Evolutionary conservation across 2,329 filamentous ascomycete species (phyloP).

Genomic region (Sporothrix brasiliensis): DNA sequence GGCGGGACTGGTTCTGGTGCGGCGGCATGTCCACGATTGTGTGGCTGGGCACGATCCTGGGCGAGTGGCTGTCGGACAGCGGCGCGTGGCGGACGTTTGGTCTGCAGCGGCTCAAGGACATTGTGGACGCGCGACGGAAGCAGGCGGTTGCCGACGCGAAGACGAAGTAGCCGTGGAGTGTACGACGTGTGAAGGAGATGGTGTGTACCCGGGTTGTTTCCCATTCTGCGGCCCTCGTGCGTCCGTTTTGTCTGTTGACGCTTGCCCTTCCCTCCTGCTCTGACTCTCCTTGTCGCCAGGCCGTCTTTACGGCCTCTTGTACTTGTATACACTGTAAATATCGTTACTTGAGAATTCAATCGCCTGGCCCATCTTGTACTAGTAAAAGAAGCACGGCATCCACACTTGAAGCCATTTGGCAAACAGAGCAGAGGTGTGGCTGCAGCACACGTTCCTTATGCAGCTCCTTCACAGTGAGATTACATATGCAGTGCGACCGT

Average conservation of each 20-base stretch:
- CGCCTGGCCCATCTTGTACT: not conserved
- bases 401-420: not conserved
- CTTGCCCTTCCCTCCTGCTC: not conserved
- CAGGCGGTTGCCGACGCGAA: not conserved
- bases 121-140: constrained; percentile 38
- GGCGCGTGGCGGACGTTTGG: constrained; percentile 44
- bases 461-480: constrained; percentile 1
- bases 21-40: constrained; percentile 44
- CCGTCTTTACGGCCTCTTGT: not conserved
- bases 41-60: constrained; percentile 50
- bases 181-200: not conserved
- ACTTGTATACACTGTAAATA: not conserved
- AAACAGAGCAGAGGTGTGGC: not conserved
- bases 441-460: not conserved
- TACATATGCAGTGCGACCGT: constrained; percentile 21
- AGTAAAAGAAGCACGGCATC: not conserved
- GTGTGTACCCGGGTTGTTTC: not conserved
- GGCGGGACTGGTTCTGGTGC: constrained; percentile 50
- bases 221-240: not conserved
- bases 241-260: not conserved
- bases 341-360: not conserved
- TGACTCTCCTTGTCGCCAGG: not conserved
- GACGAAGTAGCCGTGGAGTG: not conserved
- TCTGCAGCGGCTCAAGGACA: constrained; percentile 41
- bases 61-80: constrained; percentile 48